These are phyloP conservation scores for Cicer arietinum DNA, from an alignment of 306 rosid genomes.

Conservation along the genomic window DNA sequence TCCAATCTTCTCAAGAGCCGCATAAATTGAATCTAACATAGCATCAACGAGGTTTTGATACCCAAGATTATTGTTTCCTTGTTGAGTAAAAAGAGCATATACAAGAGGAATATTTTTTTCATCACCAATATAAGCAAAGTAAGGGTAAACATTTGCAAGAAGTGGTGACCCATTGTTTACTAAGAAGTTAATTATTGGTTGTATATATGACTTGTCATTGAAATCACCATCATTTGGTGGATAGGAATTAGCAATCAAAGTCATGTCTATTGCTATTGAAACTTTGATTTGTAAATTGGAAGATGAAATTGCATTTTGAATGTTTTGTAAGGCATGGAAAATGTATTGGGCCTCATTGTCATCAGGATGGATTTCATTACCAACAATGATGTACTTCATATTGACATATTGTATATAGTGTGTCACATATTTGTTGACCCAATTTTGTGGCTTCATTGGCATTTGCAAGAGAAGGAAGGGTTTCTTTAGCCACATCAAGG, in stretches of 20 bases:
- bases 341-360: slow-evolving; percentile 34
- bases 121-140: slow-evolving; percentile 38
- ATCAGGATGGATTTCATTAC: slow-evolving; percentile 53
- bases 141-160: slow-evolving; percentile 73
- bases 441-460: slow-evolving; percentile 40
- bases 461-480: slow-evolving; percentile 44
- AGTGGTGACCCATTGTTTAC: slow-evolving; percentile 57
- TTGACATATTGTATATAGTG: slow-evolving; percentile 50
- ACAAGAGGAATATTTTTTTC: slow-evolving; percentile 1
- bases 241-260: slow-evolving; percentile 36
- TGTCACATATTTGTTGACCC: slow-evolving; percentile 49
- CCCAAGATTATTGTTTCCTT: slow-evolving; percentile 42
- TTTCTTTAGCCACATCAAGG: slow-evolving; percentile 43
- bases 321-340: slow-evolving; percentile 49
- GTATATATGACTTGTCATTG: slow-evolving; percentile 29
- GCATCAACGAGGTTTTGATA: slow-evolving; percentile 61
- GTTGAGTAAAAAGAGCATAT: slow-evolving; percentile 58
- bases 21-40: slow-evolving; percentile 54
- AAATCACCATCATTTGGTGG: slow-evolving; percentile 58
- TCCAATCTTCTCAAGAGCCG: slow-evolving; percentile 60
- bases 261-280: slow-evolving; percentile 54
- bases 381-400: slow-evolving; percentile 54
- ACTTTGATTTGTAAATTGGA: slow-evolving; percentile 64
- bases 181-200: slow-evolving; percentile 54
- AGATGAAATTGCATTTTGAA: slow-evolving; percentile 47